Percentiles rank a stretch among this genome's conserved stretches.
Conservation (phyloP, 768 basidiomycete species). For the Phaffia australis region DNA sequence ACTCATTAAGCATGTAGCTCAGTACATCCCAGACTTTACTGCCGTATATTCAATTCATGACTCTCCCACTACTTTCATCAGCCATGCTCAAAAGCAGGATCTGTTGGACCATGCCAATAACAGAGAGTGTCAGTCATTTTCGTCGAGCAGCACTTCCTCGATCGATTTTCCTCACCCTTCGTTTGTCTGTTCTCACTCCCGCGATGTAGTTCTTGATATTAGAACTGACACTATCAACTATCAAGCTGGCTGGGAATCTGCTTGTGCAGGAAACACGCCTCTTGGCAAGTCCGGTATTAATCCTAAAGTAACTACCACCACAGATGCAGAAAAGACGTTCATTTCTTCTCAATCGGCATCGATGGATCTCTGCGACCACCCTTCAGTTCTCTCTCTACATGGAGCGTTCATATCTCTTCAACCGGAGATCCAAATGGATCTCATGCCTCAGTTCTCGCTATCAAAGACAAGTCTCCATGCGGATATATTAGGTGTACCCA, state of each 20-base stretch:
- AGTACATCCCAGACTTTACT: constrained; percentile 29
- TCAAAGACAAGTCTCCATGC: constrained; percentile 33
- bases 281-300: too few relatives aligned
- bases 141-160: constrained; percentile 13
- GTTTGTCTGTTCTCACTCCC: neutral
- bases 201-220: constrained; percentile 4
- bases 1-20: constrained; percentile 27
- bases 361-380: constrained; percentile 49
- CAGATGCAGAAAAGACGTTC: constrained; percentile 41
- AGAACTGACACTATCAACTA: neutral
- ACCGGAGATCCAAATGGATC: constrained; percentile 27
- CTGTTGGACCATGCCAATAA: constrained; percentile 30
- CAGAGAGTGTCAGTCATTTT: constrained; percentile 32
- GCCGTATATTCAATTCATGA: constrained; percentile 33
- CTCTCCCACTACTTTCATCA: constrained; percentile 29
- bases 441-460: constrained; percentile 33
- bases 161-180: constrained; percentile 2
- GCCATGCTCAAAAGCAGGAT: constrained; percentile 30
- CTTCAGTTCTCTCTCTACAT: constrained; percentile 40
- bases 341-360: constrained; percentile 45
- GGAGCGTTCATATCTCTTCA: constrained; percentile 24
- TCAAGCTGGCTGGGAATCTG: too few relatives aligned
- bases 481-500: constrained; percentile 34
- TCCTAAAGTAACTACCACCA: too few relatives aligned
- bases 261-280: too few relatives aligned